phyloP scores from a whole-genome alignment of 1,284 basidiomycete genomes.

The Caloboletus inedulis region DNA sequence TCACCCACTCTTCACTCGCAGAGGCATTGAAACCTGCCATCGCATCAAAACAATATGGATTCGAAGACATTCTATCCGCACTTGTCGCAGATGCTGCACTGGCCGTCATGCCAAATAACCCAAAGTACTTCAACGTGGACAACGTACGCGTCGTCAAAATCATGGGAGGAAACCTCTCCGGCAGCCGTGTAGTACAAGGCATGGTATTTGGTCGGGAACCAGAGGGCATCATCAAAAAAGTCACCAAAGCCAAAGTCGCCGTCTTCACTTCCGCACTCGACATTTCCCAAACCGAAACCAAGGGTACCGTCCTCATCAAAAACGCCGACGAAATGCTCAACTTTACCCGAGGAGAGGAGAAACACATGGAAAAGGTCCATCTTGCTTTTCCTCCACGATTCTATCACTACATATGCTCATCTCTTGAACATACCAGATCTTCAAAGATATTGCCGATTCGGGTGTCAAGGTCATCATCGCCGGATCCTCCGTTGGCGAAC shows the following conservation, averaged over 20 bases:
- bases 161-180: constrained; percentile 85
- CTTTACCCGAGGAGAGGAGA: constrained; percentile 94
- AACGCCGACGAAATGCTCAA: constrained; percentile 96
- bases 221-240: constrained; percentile 85
- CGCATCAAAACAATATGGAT: constrained; percentile 96
- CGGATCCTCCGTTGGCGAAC: constrained; percentile 90
- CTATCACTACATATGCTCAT: neutral
- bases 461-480: constrained; percentile 94
- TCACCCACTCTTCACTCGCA: constrained; percentile 75
- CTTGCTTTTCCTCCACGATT: neutral
- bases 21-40: constrained; percentile 87
- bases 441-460: constrained; percentile 96
- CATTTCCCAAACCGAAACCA: constrained; percentile 96
- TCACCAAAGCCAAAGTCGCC: constrained; percentile 82
- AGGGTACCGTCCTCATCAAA: constrained; percentile 96
- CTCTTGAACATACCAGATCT: constrained; percentile 56
- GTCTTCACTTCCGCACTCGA: constrained; percentile 94
- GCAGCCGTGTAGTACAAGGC: constrained; percentile 88
- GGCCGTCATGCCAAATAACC: constrained; percentile 85
- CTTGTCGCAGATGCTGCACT: constrained; percentile 93
- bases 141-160: constrained; percentile 99
- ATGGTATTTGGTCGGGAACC: constrained; percentile 99
- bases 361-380: constrained; percentile 87
- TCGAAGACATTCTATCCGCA: constrained; percentile 78
- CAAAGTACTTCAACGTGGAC: constrained; percentile 94